phyloP scores from a whole-genome alignment of 1,139 yeast species.

The Eremothecium cymbalariae region DNA sequence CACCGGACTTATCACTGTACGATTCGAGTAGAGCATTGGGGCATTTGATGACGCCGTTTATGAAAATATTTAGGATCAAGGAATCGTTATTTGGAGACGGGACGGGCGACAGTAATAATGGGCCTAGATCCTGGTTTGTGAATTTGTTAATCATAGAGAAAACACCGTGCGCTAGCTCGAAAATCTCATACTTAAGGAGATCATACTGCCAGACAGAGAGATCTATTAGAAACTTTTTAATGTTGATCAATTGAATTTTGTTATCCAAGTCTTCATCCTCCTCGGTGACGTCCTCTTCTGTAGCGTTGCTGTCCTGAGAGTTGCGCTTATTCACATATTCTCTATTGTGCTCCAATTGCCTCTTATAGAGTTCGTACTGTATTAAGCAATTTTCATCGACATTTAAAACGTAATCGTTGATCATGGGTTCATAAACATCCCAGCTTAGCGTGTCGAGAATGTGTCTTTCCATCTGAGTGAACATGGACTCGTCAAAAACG shows the following conservation, averaged over 20 bases:
- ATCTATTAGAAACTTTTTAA: constrained; percentile 30
- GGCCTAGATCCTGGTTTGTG: constrained; percentile 30
- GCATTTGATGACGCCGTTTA: constrained; percentile 22
- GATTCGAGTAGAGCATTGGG: constrained; percentile 24
- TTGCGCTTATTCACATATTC: constrained; percentile 20
- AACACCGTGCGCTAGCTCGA: constrained; percentile 28
- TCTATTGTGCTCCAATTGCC: constrained; percentile 29
- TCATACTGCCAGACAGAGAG: constrained; percentile 29
- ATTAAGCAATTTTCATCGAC: constrained; percentile 36
- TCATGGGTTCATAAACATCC: constrained; percentile 51
- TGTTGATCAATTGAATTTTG: constrained; percentile 28
- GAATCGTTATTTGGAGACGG: constrained; percentile 23
- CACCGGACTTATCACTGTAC: constrained; percentile 25
- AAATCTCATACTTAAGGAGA: constrained; percentile 27
- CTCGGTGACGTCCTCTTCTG: constrained; percentile 24
- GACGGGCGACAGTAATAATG: constrained; percentile 26
- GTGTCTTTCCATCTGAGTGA: constrained; percentile 46
- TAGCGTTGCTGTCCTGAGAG: constrained; percentile 27
- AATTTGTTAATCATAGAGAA: constrained; percentile 28
- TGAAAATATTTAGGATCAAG: constrained; percentile 23
- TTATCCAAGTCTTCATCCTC: constrained; percentile 26
- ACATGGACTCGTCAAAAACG: constrained; percentile 53
- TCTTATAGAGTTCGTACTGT: constrained; percentile 34
- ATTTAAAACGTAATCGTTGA: constrained; percentile 44
- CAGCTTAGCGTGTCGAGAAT: constrained; percentile 53